Evolutionary conservation across 1,139 yeast species (phyloP).

Genomic region (Pichia sp.): DNA sequence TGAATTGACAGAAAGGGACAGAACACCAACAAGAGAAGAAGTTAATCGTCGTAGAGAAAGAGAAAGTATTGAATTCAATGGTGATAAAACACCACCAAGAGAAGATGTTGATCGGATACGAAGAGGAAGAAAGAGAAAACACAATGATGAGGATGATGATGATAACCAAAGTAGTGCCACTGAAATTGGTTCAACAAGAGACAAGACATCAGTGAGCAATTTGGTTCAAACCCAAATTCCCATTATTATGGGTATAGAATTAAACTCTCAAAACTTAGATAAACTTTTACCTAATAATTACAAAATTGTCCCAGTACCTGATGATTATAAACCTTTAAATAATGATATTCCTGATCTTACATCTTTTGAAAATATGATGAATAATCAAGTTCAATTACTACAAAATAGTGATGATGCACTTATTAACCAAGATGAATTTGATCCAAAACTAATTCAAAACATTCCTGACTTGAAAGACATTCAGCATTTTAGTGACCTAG

Average conservation of each 20-base stretch:
- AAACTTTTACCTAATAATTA: conserved; percentile 53
- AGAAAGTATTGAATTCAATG: conserved; percentile 15
- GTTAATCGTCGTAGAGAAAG: neutral
- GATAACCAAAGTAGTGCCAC: neutral
- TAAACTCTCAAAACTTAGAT: conserved; percentile 46
- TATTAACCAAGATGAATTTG: conserved; percentile 21
- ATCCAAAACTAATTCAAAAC: conserved; percentile 42
- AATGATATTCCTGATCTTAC: conserved; percentile 33
- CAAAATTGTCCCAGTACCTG: conserved; percentile 42
- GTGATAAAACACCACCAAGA: conserved; percentile 14
- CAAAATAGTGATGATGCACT: conserved; percentile 30
- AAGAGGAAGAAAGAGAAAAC: conserved; percentile 20
- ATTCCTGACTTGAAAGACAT: conserved; percentile 61
- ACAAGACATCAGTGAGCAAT: neutral
- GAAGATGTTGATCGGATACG: conserved; percentile 2
- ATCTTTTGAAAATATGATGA: conserved; percentile 22
- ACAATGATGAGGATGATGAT: conserved; percentile 27
- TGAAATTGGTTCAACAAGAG: neutral
- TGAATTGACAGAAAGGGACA: conserved; percentile 11
- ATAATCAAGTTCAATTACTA: conserved; percentile 29
- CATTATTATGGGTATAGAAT: conserved; percentile 38
- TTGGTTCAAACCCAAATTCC: conserved; percentile 30
- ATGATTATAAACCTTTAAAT: conserved; percentile 36
- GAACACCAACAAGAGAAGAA: conserved; percentile 12
- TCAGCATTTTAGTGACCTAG: conserved; percentile 65